These are phyloP conservation scores for Fusarium praegraminearum DNA, from an alignment of 2,329 filamentous ascomycete species.

Conservation along the genomic window DNA sequence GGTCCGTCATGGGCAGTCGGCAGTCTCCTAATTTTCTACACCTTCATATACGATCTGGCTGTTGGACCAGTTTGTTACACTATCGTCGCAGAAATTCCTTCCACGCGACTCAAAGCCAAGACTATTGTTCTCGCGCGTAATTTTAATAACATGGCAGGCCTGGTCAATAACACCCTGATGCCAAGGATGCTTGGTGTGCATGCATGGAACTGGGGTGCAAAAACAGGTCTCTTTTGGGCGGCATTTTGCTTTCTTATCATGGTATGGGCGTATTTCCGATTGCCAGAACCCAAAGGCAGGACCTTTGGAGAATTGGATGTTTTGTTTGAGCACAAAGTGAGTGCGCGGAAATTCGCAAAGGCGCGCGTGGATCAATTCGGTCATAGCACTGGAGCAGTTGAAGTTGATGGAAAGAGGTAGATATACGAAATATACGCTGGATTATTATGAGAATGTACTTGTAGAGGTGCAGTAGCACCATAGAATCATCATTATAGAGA, in stretches of 20 bases:
- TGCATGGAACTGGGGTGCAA: conserved; percentile 62
- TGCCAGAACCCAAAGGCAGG: conserved; percentile 66
- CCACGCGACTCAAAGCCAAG: conserved; percentile 60
- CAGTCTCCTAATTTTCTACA: conserved; percentile 58
- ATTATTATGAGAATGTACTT: neutral
- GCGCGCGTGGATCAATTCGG: conserved; percentile 40
- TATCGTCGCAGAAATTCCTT: conserved; percentile 71
- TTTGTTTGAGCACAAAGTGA: conserved; percentile 61
- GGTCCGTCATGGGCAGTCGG: conserved; percentile 62
- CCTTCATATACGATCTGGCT: conserved; percentile 56
- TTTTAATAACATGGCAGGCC: conserved; percentile 62
- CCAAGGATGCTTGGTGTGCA: conserved; percentile 59
- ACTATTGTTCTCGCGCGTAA: conserved; percentile 60
- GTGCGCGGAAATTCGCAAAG: conserved; percentile 56
- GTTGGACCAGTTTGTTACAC: conserved; percentile 78
- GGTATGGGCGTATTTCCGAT: conserved; percentile 64
- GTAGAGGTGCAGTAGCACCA: neutral
- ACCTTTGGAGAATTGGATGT: conserved; percentile 68
- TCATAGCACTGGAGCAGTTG: conserved; percentile 32
- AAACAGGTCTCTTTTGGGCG: conserved; percentile 61
- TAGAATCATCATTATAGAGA: neutral
- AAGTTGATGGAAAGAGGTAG: conserved; percentile 22
- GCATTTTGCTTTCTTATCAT: conserved; percentile 53
- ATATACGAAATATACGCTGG: neutral
- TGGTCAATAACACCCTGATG: conserved; percentile 60